Evolutionary conservation across 2,329 filamentous ascomycete genomes (phyloP).

Genomic region (Penicillium polonicum): DNA sequence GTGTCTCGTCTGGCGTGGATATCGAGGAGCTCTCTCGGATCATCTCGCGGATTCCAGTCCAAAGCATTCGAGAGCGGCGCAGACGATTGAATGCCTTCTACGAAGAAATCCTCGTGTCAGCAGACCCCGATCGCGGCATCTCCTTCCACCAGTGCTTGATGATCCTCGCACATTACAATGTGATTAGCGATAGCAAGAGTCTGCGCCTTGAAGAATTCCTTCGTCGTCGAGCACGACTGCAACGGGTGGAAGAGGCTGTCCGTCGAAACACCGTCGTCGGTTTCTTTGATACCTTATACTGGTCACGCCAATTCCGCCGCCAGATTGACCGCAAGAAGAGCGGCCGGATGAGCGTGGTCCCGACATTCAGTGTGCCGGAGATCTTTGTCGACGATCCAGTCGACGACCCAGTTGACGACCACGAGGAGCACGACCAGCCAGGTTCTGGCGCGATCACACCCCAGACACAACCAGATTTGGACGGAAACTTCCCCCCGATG

Average conservation of each 20-base stretch:
- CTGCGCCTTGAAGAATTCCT: slow-evolving; percentile 91
- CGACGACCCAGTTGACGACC: slow-evolving; percentile 43
- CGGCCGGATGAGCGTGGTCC: slow-evolving; percentile 73
- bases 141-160: slow-evolving; percentile 89
- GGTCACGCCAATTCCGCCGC: slow-evolving; percentile 77
- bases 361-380: slow-evolving; percentile 80
- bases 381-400: slow-evolving; percentile 80
- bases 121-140: slow-evolving; percentile 84
- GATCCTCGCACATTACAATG: slow-evolving; percentile 96
- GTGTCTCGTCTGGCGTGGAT: slow-evolving; percentile 61
- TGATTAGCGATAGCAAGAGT: slow-evolving; percentile 97
- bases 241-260: slow-evolving; percentile 92
- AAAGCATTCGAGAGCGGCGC: slow-evolving; percentile 71
- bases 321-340: slow-evolving; percentile 69
- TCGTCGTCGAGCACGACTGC: slow-evolving; percentile 80
- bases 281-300: slow-evolving; percentile 93
- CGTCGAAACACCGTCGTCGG: slow-evolving; percentile 85
- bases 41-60: slow-evolving; percentile 70
- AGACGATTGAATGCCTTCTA: slow-evolving; percentile 90
- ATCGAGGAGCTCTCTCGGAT: slow-evolving; percentile 72
- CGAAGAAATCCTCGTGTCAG: slow-evolving; percentile 91
- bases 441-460: slow-evolving; percentile 23
- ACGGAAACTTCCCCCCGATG: slow-evolving; percentile 29
- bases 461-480: slow-evolving; percentile 20
- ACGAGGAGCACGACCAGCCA: slow-evolving; percentile 19